Base-by-base conservation (phyloP, 2,329 filamentous ascomycete genomes). In the Dactylellina sp. region DNA sequence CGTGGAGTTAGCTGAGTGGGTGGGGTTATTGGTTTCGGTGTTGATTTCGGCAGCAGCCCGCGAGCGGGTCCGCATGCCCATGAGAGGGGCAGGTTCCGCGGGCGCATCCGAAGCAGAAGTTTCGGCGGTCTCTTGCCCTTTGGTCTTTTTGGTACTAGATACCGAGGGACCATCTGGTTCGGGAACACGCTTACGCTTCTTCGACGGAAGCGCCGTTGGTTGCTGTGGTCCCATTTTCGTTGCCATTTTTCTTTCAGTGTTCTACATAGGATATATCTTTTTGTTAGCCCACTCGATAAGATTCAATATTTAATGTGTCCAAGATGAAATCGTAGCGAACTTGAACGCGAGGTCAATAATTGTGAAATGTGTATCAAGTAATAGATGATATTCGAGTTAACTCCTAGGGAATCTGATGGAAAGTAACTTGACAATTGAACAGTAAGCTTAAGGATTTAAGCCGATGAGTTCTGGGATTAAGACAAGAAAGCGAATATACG, bases 111-210 rank as follows among this genome's bases (percentile, higher is more conserved):
- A 35, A 9, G 49, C 25, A 28, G 7, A 5, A 47, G 62, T 25
- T 39, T 49, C 16, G 40, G 28, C 40, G 11, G 16, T 7, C 40
- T 28, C 62, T 16, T 56, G 20, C 18, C 18, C 28, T 37, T 46
- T 55, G 14, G 50, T 47, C 62, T 25, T 46, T 22, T 49, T 66
- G 25, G 40, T 42, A 44, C 25, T 35, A 39, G 25, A 52, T 28
- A 47, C 59, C 20, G 18, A 12, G 25, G 59, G 32, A 12, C 28
- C 28, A 14, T 24, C 14, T 14, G 52, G 20, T 18, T 47, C 40
- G 35, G 50, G 52, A 49, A n/a, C 25, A 18, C 32, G 53, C 63
- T 57, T 66, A 6, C 63, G 52, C 63, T 68, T 68, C 22, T 22
- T 57, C 63, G 22, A 46, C 22, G 42, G 24, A 44, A 44, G 28